Base-by-base conservation (phyloP, 306 rosid genomes). In the Rosa rugosa region DNA sequence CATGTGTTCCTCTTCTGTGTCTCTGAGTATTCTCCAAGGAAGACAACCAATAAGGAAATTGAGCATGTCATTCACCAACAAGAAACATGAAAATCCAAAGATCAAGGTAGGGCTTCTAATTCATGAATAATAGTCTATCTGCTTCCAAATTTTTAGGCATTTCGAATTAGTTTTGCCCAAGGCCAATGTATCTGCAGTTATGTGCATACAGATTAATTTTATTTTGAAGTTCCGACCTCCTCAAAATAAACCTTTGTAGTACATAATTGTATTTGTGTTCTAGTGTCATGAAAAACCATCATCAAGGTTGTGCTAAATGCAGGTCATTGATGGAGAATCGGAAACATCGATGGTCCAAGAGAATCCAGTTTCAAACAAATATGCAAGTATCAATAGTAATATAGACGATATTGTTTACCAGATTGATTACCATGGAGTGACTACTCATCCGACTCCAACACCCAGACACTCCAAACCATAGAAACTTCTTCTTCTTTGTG, bases 361-460 rank as follows among this genome's bases (percentile, higher is more conserved):
- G 77, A 92, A 73, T 62, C 70, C 83, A 49, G 79, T n/a, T 73
- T 59, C 70, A 62, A 49, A 40, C 70, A 83, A 85, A 77, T 20
- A 73, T 75, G 86, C 78, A 67, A 71, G 78, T 77, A 80, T 82
- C 75, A 71, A 79, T 34, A 44, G 77, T 53, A 82, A 63, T 77
- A 57, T 78, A 62, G 90, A 70, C 60, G 94, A 88, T 42, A 80
- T 81, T 81, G 85, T 92, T 79, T 94, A 89, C 82, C 97, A 94
- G 71, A 88, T 66, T 56, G 98, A 94, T 81, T 94, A 94, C 84
- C 94, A 91, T 75, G 97, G 97, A 83, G 97, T 87, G 79, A 87
- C 94, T 14, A 92, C 98, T 77, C 98, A 94, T 87, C 98, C 98
- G 11, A 81, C 68, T 69, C 91, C 91, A 80, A 90, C 89, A 65